phyloP scores from a whole-genome alignment of 768 basidiomycete genomes.

The Macrocybe gigantea region DNA sequence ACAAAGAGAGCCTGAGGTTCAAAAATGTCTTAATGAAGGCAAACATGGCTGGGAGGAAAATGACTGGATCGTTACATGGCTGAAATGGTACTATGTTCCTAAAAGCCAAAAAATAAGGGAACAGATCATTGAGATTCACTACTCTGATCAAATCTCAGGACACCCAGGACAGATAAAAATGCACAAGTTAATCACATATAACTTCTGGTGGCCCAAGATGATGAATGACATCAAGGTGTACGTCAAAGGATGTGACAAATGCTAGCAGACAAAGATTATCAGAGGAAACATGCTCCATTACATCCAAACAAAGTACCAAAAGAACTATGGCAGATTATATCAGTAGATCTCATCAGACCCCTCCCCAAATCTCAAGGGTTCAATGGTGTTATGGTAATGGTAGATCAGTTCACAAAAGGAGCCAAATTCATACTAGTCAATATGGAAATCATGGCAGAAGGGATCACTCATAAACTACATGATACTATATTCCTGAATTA shows the following conservation, averaged over 20 bases:
- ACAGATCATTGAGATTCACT: not conserved
- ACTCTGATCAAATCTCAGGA: not conserved
- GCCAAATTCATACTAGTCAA: constrained; percentile 3
- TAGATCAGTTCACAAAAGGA: not conserved
- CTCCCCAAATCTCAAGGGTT: constrained; percentile 1
- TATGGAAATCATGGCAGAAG: not conserved
- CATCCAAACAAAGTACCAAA: constrained; percentile 1
- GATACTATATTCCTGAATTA: constrained; percentile 7
- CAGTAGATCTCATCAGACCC: constrained; percentile 1
- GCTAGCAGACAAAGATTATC: not conserved
- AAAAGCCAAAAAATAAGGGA: not conserved
- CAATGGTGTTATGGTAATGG: constrained; percentile 2
- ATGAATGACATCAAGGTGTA: not conserved
- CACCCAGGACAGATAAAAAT: not conserved
- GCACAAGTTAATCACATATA: not conserved
- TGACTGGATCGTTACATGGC: not conserved
- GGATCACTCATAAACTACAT: not conserved
- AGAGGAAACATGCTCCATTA: not conserved
- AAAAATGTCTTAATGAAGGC: not conserved
- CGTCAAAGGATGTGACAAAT: not conserved
- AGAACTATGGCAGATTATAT: constrained; percentile 1
- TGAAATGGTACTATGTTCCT: not conserved
- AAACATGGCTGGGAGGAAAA: not conserved
- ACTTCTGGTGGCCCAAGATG: constrained; percentile 2
- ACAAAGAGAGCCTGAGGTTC: not conserved